Evolutionary conservation across 768 basidiomycete species (phyloP).

Genomic region (Mycena kentingensis): DNA sequence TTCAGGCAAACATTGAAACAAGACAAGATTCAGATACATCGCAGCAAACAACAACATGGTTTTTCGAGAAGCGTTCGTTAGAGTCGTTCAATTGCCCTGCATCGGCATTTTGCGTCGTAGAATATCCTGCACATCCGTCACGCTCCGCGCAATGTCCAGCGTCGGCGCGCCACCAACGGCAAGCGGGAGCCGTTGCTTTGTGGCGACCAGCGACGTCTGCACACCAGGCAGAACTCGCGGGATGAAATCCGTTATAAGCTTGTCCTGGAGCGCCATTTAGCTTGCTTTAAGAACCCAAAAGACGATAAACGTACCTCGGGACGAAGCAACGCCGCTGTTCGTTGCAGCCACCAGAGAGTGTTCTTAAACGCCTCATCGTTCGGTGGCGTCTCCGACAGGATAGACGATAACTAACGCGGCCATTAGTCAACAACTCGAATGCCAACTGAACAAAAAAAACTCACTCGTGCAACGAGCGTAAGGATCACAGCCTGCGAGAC

Average conservation of each 20-base stretch:
- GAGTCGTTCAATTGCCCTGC: too few species aligned
- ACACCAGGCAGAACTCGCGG: conserved; percentile 81
- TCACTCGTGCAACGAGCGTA: conserved; percentile 79
- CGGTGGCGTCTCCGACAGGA: conserved; percentile 75
- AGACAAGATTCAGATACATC: conserved; percentile 11
- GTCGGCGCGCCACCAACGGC: conserved; percentile 71
- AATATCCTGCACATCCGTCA: conserved; percentile 76
- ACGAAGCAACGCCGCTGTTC: conserved; percentile 68
- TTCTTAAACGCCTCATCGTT: conserved; percentile 81
- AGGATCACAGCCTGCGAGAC: conserved; percentile 84
- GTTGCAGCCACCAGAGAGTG: conserved; percentile 86
- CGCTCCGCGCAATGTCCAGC: conserved; percentile 67
- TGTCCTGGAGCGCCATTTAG: conserved; percentile 54
- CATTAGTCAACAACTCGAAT: conserved; percentile 5
- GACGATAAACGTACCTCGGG: conserved; percentile 55
- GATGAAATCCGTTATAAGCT: conserved; percentile 79
- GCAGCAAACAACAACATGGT: conserved; percentile 10
- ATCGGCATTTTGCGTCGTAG: conserved; percentile 49
- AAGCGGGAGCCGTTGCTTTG: conserved; percentile 77
- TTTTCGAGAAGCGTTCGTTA: too few species aligned
- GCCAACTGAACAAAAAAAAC: conserved; percentile 30
- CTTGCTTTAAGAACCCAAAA: background rate
- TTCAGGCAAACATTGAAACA: background rate
- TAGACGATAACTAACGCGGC: conserved; percentile 61
- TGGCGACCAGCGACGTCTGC: conserved; percentile 72